Base-by-base conservation (phyloP, 331 rosid genomes). In the Erythrophleum ivorense region DNA sequence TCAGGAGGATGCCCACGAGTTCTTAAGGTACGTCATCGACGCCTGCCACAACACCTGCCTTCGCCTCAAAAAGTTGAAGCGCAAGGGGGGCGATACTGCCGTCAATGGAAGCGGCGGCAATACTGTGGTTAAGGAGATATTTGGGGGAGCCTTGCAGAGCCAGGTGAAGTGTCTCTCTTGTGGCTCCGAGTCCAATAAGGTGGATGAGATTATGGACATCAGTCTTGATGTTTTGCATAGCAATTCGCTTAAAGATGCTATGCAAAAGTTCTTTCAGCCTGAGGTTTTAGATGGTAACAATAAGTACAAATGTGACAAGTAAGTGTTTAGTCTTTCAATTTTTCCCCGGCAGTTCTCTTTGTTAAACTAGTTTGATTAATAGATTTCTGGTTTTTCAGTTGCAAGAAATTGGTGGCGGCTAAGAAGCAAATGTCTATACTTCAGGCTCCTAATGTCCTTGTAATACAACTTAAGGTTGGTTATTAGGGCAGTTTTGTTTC, bases 1-100 rank as follows among this genome's bases (percentile, higher is more conserved):
- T 31, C 99, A 96, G 88, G 99, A 96, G 86, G 99, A 96, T 54
- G 99, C 99, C 0, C 99, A 96, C 34, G 99, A 96, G 88, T 94
- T 96, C 71, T 87, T 94, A 66, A 91, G 99, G 4, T 96, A 94
- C 68, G 99, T 96, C 31, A 96, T 96, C 0, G 98, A 96, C 54
- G 97, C 99, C 48, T 96, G 99, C 86, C 98, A 96, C 83, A 94
- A 96, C 77, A 89, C 97, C 14, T 96, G 97, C 75, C 92, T 94
- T 69, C 95, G 97, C 53, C 89, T 96, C 72, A 94, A 90, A 93
- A 96, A 96, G 89, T 82, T 91, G 33, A 91, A 83, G 52, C 87
- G 91, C 6, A 91, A 74, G 58, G 81, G 72, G 8, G 81, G 63
- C 13, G 89, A 69, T 14, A 49, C 15, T 0, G 76, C 36, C 16